Evolutionary conservation across 768 basidiomycete species (phyloP).

Genomic region (Auricularia auricula-judae): DNA sequence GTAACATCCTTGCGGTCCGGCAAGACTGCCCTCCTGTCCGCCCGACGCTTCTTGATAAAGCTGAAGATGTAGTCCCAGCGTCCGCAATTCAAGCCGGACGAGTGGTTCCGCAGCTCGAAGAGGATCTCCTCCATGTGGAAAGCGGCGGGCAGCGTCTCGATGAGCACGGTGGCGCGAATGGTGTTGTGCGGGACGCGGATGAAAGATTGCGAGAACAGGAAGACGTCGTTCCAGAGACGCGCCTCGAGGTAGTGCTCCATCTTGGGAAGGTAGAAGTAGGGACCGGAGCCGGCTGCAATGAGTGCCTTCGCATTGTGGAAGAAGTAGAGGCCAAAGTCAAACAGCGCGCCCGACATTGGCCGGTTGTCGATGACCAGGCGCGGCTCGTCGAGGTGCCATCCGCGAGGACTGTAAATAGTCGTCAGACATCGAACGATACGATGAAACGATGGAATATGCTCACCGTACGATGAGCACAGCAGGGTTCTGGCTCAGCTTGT

Average conservation of each 20-base stretch:
- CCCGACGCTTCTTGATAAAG: slow-evolving; percentile 95
- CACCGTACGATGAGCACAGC: slow-evolving; percentile 90
- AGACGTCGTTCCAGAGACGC: slow-evolving; percentile 96
- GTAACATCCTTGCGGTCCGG: slow-evolving; percentile 96
- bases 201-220: slow-evolving; percentile 86
- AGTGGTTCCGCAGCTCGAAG: slow-evolving; percentile 93
- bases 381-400: slow-evolving; percentile 97
- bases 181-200: slow-evolving; percentile 78
- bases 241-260: slow-evolving; percentile 98
- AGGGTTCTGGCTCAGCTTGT: slow-evolving; percentile 81
- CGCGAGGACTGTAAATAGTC: slow-evolving; percentile 61
- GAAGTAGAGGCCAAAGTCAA: slow-evolving; percentile 96
- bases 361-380: slow-evolving; percentile 82
- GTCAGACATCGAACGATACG: background rate
- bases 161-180: slow-evolving; percentile 87
- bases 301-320: slow-evolving; percentile 94
- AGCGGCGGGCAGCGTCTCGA: slow-evolving; percentile 95
- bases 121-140: slow-evolving; percentile 99
- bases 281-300: slow-evolving; percentile 75
- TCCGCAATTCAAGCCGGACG: slow-evolving; percentile 92
- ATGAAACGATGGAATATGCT: slow-evolving; percentile 10
- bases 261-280: slow-evolving; percentile 98
- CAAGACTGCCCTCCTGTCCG: slow-evolving; percentile 75
- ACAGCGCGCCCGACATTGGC: slow-evolving; percentile 84
- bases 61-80: slow-evolving; percentile 90